Conservation (phyloP, 31 red algal species). For the Asparagopsis taxiformis region DNA sequence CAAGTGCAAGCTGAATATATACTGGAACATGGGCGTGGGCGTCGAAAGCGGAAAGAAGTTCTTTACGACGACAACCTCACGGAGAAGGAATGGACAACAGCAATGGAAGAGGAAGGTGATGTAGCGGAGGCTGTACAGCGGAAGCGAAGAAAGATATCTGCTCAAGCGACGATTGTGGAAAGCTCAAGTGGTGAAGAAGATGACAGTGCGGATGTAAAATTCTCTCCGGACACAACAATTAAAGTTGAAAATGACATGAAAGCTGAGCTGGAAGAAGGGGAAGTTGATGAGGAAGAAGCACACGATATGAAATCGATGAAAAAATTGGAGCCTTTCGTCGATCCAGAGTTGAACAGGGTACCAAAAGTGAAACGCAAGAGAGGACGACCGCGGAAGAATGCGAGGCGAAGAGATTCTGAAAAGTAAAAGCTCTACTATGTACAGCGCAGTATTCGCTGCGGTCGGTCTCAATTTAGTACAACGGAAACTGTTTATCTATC, state of each 20-base stretch:
- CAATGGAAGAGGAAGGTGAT: constrained; percentile 72
- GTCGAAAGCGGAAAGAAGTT: constrained; percentile 77
- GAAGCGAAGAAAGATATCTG: constrained; percentile 23
- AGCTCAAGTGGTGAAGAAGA: constrained; percentile 18
- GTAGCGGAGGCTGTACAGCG: constrained; percentile 39
- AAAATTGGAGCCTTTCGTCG: too few species aligned
- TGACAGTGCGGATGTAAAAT: constrained; percentile 3
- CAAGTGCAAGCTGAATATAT: constrained; percentile 35
- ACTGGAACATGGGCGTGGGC: constrained; percentile 63
- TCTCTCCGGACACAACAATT: constrained; percentile 5
- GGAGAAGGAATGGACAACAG: constrained; percentile 69
- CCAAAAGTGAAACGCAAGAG: too few species aligned
- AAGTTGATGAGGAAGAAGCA: background rate
- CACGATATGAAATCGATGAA: background rate
- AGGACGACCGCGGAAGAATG: too few species aligned
- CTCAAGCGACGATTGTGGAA: constrained; percentile 5
- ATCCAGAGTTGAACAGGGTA: too few species aligned
- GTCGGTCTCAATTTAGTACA: constrained; percentile 23
- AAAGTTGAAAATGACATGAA: constrained; percentile 12
- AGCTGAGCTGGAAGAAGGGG: background rate
- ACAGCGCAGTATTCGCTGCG: background rate
- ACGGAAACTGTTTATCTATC: constrained; percentile 45
- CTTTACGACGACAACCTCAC: constrained; percentile 80
- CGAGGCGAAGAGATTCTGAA: background rate
- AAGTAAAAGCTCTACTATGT: background rate